These are phyloP conservation scores for Auriscalpium orientale DNA, from an alignment of 768 basidiomycete genomes.

Conservation along the genomic window DNA sequence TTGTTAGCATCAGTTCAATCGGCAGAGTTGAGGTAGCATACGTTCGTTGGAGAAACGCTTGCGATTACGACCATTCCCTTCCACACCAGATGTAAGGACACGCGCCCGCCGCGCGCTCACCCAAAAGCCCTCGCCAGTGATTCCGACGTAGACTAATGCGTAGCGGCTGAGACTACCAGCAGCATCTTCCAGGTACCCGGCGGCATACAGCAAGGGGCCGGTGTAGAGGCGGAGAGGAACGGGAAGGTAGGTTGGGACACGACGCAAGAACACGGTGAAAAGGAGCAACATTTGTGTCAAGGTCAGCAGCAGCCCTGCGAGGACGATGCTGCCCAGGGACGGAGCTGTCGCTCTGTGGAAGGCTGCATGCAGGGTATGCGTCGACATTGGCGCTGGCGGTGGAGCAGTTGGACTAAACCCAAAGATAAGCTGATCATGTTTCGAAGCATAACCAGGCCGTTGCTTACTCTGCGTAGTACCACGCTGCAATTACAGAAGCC, in stretches of 20 bases:
- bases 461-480: slow-evolving; percentile 74
- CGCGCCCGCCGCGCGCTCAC: slow-evolving; percentile 46
- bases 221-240: slow-evolving; percentile 34
- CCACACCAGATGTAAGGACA: slow-evolving; percentile 49
- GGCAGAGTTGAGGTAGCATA: slow-evolving; percentile 24
- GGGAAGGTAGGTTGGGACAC: slow-evolving; percentile 48
- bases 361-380: slow-evolving; percentile 70
- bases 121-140: slow-evolving; percentile 48
- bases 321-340: slow-evolving; percentile 71
- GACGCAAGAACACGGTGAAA: slow-evolving; percentile 41
- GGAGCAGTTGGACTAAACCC: slow-evolving; percentile 21
- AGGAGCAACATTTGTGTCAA: slow-evolving; percentile 52
- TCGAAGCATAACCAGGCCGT: not conserved
- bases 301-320: slow-evolving; percentile 73
- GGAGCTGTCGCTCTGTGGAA: slow-evolving; percentile 73
- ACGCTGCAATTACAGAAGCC: slow-evolving; percentile 81
- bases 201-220: slow-evolving; percentile 33
- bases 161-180: slow-evolving; percentile 53
- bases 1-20: not conserved
- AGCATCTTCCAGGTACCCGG: slow-evolving; percentile 35
- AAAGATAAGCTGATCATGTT: slow-evolving; percentile 3
- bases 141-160: slow-evolving; percentile 45
- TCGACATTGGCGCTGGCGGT: slow-evolving; percentile 43
- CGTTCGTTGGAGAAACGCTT: slow-evolving; percentile 52
- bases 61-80: slow-evolving; percentile 37